Base-by-base conservation (phyloP, 2,329 filamentous ascomycete species). In the Fusarium clavum region DNA sequence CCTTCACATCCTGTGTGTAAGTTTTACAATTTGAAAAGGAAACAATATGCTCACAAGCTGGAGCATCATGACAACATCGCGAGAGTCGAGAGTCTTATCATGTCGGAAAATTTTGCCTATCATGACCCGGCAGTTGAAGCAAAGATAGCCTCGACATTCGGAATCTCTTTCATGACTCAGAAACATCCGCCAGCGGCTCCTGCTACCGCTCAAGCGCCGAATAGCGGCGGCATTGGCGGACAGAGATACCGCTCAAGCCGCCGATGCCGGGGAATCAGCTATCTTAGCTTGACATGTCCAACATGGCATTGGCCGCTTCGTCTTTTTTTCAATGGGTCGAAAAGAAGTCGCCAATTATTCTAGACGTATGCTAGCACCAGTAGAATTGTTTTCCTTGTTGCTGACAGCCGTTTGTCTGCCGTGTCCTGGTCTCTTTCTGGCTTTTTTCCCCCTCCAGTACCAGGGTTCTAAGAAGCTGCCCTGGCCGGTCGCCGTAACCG, bases 81-180 rank as follows among this genome's bases (percentile, higher is more conserved):
- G 24, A 43, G 9, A 52, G 32, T 14, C 16, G 18, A 27, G 9
- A 52, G 32, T 8, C 32, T 41, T 27, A 53, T 53, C 49, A 43
- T 41, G 24, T n/a, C 34, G 25, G 49, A 43, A 53, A 53, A 18
- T 5, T 41, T 22, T 43, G 49, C 24, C 10, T 25, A 53, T 53
- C 49, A 44, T 64, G 48, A 32, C 32, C 49, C 16, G 25, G 40
- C 14, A 52, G 32, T 52, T 25, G 13, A n/a, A 30, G 46, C 24
- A 10, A 30, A n/a, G 11, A 25, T 22, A 12, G 12, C 12, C 25
- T 61, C 54, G 38, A 30, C 24, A 46, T 67, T 66, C 32, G 40
- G 48, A 61, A 44, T 46, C 30, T 61, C 32, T 24, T 27, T 27
- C 66, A 62, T 69, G 66, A 69, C 52, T 70, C 67, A 69, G 51